Conservation (phyloP, 1,139 yeast species). For the Blastobotrys raffinosifermentans region DNA sequence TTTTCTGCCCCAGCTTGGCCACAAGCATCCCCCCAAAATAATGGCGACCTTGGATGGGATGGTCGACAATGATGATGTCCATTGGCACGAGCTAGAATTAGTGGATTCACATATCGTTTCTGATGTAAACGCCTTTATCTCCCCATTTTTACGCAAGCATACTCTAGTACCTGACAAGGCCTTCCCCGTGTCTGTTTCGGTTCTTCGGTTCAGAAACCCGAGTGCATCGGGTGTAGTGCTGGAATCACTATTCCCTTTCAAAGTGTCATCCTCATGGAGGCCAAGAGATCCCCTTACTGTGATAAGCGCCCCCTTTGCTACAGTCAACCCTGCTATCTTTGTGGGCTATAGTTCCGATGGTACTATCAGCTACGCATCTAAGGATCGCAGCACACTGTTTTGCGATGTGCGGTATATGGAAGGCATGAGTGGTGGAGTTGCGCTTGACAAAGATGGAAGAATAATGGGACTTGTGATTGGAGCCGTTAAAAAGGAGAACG, state of each 20-base stretch:
- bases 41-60: slow-evolving; percentile 1
- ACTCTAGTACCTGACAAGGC: too few relatives aligned
- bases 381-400: slow-evolving; percentile 31
- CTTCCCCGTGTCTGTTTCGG: too few relatives aligned
- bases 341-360: slow-evolving; percentile 45
- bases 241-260: neutral
- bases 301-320: slow-evolving; percentile 46
- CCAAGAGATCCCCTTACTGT: too few relatives aligned
- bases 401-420: slow-evolving; percentile 55
- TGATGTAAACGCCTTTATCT: too few relatives aligned
- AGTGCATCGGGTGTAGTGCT: too few relatives aligned
- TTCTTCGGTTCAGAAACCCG: too few relatives aligned
- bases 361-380: slow-evolving; percentile 35
- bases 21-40: too few relatives aligned
- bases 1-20: too few relatives aligned
- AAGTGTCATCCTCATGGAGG: neutral
- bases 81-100: too few relatives aligned
- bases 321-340: slow-evolving; percentile 54
- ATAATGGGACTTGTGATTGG: slow-evolving; percentile 53
- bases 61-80: neutral
- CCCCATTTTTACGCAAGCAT: too few relatives aligned
- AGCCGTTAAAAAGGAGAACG: slow-evolving; percentile 43
- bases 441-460: slow-evolving; percentile 10
- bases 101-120: too few relatives aligned
- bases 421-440: slow-evolving; percentile 57